Conservation (phyloP, 768 basidiomycete genomes). For the Tubosaeta sp. region DNA sequence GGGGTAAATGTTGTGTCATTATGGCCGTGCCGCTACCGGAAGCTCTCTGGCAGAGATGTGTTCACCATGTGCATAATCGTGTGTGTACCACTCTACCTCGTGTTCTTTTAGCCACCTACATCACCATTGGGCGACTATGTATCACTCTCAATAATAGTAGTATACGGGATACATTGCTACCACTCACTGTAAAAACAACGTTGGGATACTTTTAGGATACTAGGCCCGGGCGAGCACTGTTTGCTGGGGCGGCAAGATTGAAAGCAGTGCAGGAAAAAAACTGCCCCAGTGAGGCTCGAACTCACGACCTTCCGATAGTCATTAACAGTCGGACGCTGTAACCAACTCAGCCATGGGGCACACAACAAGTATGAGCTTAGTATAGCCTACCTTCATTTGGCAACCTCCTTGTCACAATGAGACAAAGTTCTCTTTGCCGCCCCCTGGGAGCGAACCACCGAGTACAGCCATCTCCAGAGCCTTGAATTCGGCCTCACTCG, state of each 20-base stretch:
- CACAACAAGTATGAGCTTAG: neutral
- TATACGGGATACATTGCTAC: constrained; percentile 2
- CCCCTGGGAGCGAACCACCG: neutral
- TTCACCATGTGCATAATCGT: constrained; percentile 2
- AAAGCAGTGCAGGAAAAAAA: constrained; percentile 3
- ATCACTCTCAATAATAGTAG: constrained; percentile 3
- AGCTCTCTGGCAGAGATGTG: constrained; percentile 36
- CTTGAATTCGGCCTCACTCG: neutral
- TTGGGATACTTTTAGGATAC: neutral
- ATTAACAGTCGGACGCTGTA: constrained; percentile 46
- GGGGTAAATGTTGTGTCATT: constrained; percentile 39
- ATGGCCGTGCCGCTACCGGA: neutral
- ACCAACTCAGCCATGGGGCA: constrained; percentile 54
- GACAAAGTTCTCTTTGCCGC: neutral
- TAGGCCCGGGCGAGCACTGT: too few relatives aligned
- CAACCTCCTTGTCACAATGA: neutral
- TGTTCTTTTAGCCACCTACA: constrained; percentile 7
- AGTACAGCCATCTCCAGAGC: neutral
- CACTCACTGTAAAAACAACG: neutral
- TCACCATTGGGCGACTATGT: constrained; percentile 6
- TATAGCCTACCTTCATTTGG: neutral
- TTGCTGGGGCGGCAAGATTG: too few relatives aligned
- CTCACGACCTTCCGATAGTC: constrained; percentile 48
- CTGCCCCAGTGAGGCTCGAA: constrained; percentile 54
- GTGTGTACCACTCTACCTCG: constrained; percentile 8